Base-by-base conservation (phyloP, 108 stramenopile genomes). In the Cyclotella distinguenda region DNA sequence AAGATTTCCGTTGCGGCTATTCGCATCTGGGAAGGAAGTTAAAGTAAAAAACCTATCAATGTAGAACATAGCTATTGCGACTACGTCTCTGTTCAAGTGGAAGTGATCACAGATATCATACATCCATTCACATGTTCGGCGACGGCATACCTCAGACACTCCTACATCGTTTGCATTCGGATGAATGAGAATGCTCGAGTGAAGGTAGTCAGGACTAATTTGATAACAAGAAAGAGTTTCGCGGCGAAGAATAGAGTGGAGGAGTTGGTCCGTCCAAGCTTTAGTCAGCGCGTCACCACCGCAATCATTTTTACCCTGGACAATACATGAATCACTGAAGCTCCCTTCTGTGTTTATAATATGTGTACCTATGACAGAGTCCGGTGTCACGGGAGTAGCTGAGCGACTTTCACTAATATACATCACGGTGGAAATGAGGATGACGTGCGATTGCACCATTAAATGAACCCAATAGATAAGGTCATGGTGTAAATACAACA, bases 21-120 rank as follows among this genome's bases (percentile, higher is more conserved):
- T 38, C 0, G n/a, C 49, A 33, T 15, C 68, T 34, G 50, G 56
- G 5, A 35, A 57, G 21, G 64, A 70, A 0, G 68, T 53, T 2
- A 70, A 33, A 6, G 68, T 77, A 39, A 77, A 69, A 38, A 65
- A 77, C 26, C 90, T 82, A 82, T 93, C 91, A 8, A 93, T 81
- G 48, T 88, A 82, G 42, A 80, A 82, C 59, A 93, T 66, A 9
- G 82, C 86, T 28, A 85, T 64, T 4, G 78, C 73, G 0, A 93
- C 91, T 27, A 87, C 84, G 33, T 88, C 85, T 32, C 93, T 68
- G 33, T 89, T 78, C 4, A 87, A 57, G 5, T 68, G 72, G 65
- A 94, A 94, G 73, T 91, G 82, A 68, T 94, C 93, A 34, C 89
- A 74, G 12, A 91, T 84, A 38, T 86, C 82, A 51, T 86, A 94